Evolutionary conservation across 2,329 filamentous ascomycete species (phyloP).

Genomic region (Xylaria digitata): DNA sequence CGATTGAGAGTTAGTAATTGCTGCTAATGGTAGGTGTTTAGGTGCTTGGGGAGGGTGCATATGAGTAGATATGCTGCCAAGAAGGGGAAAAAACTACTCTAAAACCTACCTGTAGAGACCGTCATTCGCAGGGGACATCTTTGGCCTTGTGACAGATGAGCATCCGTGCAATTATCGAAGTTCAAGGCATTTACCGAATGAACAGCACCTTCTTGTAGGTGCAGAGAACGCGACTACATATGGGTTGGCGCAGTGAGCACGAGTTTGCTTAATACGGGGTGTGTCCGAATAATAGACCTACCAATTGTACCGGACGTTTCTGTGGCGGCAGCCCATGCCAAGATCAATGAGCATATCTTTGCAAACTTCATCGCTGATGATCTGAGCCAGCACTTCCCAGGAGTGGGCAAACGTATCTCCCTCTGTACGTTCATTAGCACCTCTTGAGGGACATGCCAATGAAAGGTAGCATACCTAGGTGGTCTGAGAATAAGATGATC

Average conservation of each 20-base stretch:
- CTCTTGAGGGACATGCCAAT: too few species aligned
- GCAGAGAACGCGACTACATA: constrained; percentile 37
- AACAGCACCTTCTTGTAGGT: constrained; percentile 31
- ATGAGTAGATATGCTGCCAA: too few species aligned
- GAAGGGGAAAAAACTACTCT: too few species aligned
- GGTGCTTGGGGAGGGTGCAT: too few species aligned
- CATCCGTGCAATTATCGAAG: too few species aligned
- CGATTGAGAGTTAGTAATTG: too few species aligned
- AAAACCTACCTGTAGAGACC: constrained; percentile 22
- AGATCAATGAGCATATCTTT: constrained; percentile 36
- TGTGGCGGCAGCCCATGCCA: constrained; percentile 25
- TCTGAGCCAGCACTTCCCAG: constrained; percentile 32
- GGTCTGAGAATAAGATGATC: too few species aligned
- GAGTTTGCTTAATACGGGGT: not conserved
- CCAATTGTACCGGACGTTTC: constrained; percentile 32
- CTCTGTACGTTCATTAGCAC: constrained; percentile 3
- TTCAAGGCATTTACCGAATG: constrained; percentile 15
- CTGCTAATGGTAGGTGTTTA: too few species aligned
- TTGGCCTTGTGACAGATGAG: constrained; percentile 15
- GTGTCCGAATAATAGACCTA: not conserved
- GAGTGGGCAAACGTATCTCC: constrained; percentile 33
- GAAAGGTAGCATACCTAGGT: too few species aligned
- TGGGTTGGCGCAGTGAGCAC: too few species aligned
- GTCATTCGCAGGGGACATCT: constrained; percentile 34
- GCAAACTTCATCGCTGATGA: constrained; percentile 31